Evolutionary conservation across 108 stramenopile species (phyloP).

Genomic region (Aurantiochytrium sp.): DNA sequence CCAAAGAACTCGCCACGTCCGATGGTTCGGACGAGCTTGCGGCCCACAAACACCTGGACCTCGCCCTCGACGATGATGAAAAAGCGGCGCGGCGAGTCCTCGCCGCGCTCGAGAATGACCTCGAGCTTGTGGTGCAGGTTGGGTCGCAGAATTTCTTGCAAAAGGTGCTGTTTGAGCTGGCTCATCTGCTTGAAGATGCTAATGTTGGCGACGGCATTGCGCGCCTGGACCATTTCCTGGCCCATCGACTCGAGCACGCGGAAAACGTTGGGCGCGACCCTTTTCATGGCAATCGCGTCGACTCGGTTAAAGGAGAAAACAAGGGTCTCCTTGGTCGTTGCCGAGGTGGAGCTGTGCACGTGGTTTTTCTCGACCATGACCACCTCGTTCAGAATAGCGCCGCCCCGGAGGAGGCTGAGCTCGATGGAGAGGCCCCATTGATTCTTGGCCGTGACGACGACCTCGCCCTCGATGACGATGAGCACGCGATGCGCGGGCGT

Average conservation of each 20-base stretch:
- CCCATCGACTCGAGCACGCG: neutral
- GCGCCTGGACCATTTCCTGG: neutral
- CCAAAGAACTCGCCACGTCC: neutral
- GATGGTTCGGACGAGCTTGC: neutral
- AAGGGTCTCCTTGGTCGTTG: neutral
- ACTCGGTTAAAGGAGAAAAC: neutral
- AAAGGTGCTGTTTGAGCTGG: neutral
- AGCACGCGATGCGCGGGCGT: neutral
- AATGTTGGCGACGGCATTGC: neutral
- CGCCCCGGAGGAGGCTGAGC: neutral
- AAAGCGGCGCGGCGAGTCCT: neutral
- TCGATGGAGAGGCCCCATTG: neutral
- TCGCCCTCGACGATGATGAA: neutral
- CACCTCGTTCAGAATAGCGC: neutral
- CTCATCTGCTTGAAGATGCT: neutral
- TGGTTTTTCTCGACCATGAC: neutral
- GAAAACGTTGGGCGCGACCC: neutral
- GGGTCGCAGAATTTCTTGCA: neutral
- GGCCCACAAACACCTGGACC: neutral
- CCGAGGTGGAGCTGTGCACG: neutral
- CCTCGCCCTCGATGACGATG: neutral
- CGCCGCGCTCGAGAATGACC: neutral
- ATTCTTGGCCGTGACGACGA: neutral
- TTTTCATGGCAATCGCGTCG: neutral
- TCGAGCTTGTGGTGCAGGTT: neutral